Evolutionary conservation across 208 protist genomes (phyloP).

Genomic region (Trypanosoma boissoni): DNA sequence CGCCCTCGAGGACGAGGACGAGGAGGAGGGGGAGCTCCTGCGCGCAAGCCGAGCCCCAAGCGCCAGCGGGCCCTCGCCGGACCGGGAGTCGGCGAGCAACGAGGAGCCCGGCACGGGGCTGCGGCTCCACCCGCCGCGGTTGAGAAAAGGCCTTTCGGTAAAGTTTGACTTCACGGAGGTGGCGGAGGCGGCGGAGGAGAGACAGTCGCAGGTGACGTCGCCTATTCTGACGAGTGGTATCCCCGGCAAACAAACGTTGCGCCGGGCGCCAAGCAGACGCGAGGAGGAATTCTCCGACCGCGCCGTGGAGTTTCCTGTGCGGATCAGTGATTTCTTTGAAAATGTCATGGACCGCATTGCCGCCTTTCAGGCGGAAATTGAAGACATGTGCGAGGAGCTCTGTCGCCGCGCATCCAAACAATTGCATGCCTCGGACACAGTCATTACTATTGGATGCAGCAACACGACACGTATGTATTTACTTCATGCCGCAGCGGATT

Average conservation of each 20-base stretch:
- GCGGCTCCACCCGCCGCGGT: background rate
- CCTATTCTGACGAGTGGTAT: constrained; percentile 57
- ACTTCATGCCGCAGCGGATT: constrained; percentile 28
- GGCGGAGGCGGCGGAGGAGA: constrained; percentile 12
- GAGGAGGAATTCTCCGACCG: constrained; percentile 27
- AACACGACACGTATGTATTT: constrained; percentile 68
- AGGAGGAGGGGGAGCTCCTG: background rate
- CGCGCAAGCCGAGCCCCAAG: background rate
- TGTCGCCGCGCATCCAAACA: constrained; percentile 60
- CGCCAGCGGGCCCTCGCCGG: background rate
- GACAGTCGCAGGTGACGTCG: constrained; percentile 10
- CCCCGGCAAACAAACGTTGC: constrained; percentile 60
- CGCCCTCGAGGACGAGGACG: constrained; percentile 9
- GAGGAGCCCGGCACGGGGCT: background rate
- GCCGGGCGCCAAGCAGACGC: constrained; percentile 53
- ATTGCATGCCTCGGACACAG: constrained; percentile 68
- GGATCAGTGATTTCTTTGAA: constrained; percentile 48
- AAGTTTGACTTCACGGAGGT: constrained; percentile 1
- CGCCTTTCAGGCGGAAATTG: constrained; percentile 57
- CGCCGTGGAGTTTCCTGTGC: constrained; percentile 50
- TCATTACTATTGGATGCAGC: constrained; percentile 77
- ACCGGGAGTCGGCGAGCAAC: background rate
- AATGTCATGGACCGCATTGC: constrained; percentile 54
- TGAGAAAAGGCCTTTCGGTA: background rate
- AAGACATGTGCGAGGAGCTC: constrained; percentile 71